Evolutionary conservation across 495 filamentous ascomycete genomes (phyloP), one percentile per base, ranked within the genome.

Genomic region (Pseudoneurospora amorphoporcata): DNA sequence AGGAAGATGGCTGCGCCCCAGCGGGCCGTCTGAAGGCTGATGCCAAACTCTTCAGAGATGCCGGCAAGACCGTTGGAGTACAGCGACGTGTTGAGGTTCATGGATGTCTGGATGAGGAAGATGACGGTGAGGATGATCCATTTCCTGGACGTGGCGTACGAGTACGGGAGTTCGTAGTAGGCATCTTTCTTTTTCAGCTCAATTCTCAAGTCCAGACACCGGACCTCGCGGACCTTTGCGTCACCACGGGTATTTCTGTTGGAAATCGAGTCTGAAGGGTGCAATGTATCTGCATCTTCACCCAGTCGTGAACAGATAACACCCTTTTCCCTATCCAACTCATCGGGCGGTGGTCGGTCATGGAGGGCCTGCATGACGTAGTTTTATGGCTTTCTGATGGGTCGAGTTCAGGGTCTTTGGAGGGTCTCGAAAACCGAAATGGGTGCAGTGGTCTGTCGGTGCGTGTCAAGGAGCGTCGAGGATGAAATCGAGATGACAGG

Each of bases 71-170:
- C 91, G 76, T 91, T 92, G 43, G 88, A 84, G 80, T 92, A 94
- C 12, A 92, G 85, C 39, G 87, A 88, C 10, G 90, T 90, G 83
- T 94, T 94, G 84, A 94, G 92, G 83, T 94, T 94, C 92, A 94
- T 94, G 5, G 91, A 93, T 69, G 90, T 88, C 75, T 94, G 92
- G 8, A 94, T 90, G 47, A 86, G 77, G 82, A 93, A 93, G 78
- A 94, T 90, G 73, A 93, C 86, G 37, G 84, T 86, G 47, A 94
- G 85, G 76, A 94, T 91, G 69, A 77, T 86, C 91, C 91, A 94
- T 80, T 93, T 93, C 84, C 90, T 93, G 83, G 85, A 86, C n/a
- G 72, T 73, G 0, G 90, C 83, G 74, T 88, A 94, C 61, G 79
- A 82, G 77, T 86, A 93, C 42, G 90, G 91, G 1, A 93, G 85